These are phyloP conservation scores for Corymbia citriodora DNA, from an alignment of 441 rosid genomes.

Conservation along the genomic window DNA sequence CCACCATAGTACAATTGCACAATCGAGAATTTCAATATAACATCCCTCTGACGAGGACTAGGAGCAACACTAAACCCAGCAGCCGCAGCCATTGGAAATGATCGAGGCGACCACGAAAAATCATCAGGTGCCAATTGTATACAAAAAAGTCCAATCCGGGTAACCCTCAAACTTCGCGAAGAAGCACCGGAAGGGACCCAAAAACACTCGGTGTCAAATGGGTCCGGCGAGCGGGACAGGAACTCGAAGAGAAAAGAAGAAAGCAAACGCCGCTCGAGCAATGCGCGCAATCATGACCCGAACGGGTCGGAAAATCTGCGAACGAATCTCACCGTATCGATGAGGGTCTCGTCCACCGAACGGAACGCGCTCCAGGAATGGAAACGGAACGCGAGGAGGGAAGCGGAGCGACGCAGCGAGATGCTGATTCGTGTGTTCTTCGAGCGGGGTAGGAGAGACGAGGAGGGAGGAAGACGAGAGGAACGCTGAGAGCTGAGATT, in stretches of 20 bases:
- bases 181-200: not conserved
- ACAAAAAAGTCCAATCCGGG: not conserved
- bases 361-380: accelerated
- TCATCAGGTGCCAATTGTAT: not conserved
- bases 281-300: not conserved
- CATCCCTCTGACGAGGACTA: not conserved
- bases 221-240: not conserved
- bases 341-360: accelerated
- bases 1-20: not conserved
- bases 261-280: not conserved
- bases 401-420: not conserved
- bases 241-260: not conserved
- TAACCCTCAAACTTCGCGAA: not conserved
- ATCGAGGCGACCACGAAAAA: not conserved
- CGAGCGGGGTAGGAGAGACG: not conserved
- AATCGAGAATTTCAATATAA: not conserved
- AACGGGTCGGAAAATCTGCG: not conserved
- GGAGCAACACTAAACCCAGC: not conserved
- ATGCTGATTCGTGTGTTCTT: not conserved
- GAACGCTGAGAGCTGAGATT: not conserved
- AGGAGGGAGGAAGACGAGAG: not conserved
- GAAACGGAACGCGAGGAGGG: not conserved
- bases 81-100: not conserved
- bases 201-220: not conserved
- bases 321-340: not conserved